Evolutionary conservation across 1,284 basidiomycete species (phyloP).

Genomic region (Pseudozyma pruni): DNA sequence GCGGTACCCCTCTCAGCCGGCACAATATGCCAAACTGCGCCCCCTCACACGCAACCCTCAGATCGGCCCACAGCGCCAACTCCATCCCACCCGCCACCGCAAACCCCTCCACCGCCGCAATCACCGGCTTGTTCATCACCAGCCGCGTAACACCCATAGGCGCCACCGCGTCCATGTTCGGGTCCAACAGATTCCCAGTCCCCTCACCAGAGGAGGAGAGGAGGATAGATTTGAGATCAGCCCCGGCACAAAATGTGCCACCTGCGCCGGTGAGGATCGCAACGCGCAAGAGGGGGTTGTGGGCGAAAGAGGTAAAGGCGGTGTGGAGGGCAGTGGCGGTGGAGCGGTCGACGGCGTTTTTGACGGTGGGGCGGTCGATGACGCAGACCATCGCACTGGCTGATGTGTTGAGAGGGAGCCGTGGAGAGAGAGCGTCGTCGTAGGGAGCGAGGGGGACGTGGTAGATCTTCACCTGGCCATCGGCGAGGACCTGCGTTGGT

Average conservation of each 20-base stretch:
- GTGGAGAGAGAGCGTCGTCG: conserved; percentile 24
- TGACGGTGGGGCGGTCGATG: conserved; percentile 26
- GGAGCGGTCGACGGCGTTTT: conserved; percentile 36
- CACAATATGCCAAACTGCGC: conserved; percentile 38
- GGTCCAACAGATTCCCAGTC: conserved; percentile 26
- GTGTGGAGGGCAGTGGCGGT: conserved; percentile 28
- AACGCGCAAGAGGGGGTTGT: conserved; percentile 18
- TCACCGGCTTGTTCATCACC: conserved; percentile 45
- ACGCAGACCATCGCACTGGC: conserved; percentile 34
- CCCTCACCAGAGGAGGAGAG: conserved; percentile 3
- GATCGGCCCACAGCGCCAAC: conserved; percentile 39
- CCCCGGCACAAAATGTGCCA: conserved; percentile 38
- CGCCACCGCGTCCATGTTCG: conserved; percentile 36
- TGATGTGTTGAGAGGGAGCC: neutral
- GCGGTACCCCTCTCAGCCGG: conserved; percentile 34
- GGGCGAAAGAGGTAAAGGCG: conserved; percentile 22
- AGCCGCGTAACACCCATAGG: conserved; percentile 45
- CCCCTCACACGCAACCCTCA: conserved; percentile 20
- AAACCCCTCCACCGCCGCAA: conserved; percentile 40
- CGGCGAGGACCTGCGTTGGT: conserved; percentile 14
- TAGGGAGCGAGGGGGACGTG: conserved; percentile 13
- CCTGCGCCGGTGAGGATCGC: conserved; percentile 30
- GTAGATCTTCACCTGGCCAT: conserved; percentile 34
- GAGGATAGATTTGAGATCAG: conserved; percentile 33
- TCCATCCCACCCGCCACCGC: conserved; percentile 44